phyloP scores from a whole-genome alignment of 2,329 filamentous ascomycete genomes.

The Beauveria brongniartii region DNA sequence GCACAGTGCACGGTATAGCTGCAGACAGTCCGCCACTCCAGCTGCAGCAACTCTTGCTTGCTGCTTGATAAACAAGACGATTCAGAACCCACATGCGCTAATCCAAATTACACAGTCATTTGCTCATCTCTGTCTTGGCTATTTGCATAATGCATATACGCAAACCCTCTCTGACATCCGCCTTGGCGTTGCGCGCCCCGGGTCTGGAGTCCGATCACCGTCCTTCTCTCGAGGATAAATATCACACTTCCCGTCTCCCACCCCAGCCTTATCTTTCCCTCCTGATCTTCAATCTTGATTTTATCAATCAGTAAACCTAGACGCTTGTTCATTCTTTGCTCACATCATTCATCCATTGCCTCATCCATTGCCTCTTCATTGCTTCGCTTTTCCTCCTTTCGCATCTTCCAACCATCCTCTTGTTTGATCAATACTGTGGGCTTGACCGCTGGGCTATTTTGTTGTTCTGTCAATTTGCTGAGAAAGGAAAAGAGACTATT shows the following conservation, averaged over 20 bases:
- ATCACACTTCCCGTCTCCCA: not conserved
- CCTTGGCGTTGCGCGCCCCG: not conserved
- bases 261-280: not conserved
- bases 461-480: not conserved
- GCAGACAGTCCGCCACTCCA: not conserved
- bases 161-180: not conserved
- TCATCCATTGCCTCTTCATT: not conserved
- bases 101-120: slow-evolving; percentile 5
- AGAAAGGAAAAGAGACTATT: not conserved
- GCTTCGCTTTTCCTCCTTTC: not conserved
- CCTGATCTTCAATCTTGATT: not conserved
- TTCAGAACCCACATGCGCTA: slow-evolving; percentile 10
- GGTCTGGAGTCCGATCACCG: slow-evolving; percentile 7
- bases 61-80: not conserved
- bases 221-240: slow-evolving; percentile 6
- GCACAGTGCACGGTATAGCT: not conserved
- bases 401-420: not conserved
- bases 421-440: not conserved
- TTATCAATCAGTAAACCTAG: not conserved
- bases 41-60: not conserved
- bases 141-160: slow-evolving; percentile 3
- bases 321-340: not conserved
- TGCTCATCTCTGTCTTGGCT: not conserved
- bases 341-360: not conserved
- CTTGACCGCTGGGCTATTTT: not conserved